Evolutionary conservation across 164 flowering plant genomes (phyloP), one percentile per base, ranked within the genome.

Genomic region (Macadamia tetraphylla): DNA sequence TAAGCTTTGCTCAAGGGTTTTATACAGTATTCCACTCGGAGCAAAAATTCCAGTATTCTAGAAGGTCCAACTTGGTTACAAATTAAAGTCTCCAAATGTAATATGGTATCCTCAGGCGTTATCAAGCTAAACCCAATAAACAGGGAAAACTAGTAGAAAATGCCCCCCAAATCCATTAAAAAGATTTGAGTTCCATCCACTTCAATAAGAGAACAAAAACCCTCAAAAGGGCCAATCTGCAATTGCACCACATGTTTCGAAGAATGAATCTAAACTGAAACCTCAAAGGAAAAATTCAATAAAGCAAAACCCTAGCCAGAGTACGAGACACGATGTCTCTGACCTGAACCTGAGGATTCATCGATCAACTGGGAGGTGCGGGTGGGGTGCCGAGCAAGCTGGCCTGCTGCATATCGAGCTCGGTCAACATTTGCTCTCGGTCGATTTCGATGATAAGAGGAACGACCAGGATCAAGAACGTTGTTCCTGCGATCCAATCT

Each of bases 401-500:
- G 30, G 85, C 84, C 64, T 86, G 87, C 79, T 87, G 92, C 32
- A 80, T 67, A 75, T 89, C 92, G 57, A 78, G 63, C 48, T 86
- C 92, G 60, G 64, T 83, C 67, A 89, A 30, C 81, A 87, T 92
- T 73, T 74, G 80, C 70, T 89, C 95, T 14, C 92, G 88, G 67
- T 89, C 95, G 85, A 87, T 86, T 77, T 76, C 88, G 67, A 87
- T 82, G 63, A 89, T 80, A 42, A 89, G 76, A 0, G 95, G 95
- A 13, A 89, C 81, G 1, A 77, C 82, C 17, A 89, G 76, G 58
- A 89, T 66, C 58, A 89, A 66, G 60, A 86, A 80, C 6, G 88
- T 81, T 13, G 92, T 89, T 11, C 86, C 87, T 46, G 81, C 85
- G 56, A 86, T 79, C 95, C 95, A 89, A 7, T 89, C 89, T 4